A percentile compares a stretch with the other conserved stretches of the same genome.
phyloP scores from a whole-genome alignment of 208 protist species.

The Endotrypanum monterogeii region DNA sequence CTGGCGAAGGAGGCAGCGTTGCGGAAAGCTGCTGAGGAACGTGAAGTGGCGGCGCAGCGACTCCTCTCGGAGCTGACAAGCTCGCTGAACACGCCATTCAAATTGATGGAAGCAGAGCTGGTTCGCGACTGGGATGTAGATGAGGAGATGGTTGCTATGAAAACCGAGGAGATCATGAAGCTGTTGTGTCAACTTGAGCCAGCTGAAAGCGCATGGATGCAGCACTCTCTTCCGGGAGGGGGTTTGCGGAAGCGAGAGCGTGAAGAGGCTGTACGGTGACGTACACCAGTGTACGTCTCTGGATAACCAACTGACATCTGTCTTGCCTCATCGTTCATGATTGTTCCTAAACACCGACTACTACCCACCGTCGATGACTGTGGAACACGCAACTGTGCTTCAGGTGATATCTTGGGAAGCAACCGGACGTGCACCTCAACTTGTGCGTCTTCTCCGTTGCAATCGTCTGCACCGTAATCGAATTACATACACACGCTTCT shows the following conservation, averaged over 20 bases:
- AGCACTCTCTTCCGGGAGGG: not conserved
- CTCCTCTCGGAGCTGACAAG: conserved; percentile 68
- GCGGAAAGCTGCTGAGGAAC: conserved; percentile 35
- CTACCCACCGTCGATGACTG: no score
- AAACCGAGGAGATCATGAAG: conserved; percentile 48
- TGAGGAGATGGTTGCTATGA: conserved; percentile 66
- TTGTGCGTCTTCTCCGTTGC: no score
- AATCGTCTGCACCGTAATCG: no score
- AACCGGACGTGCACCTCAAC: no score
- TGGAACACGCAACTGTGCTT: no score
- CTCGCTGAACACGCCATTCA: conserved; percentile 59
- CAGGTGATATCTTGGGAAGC: no score
- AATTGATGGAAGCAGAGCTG: conserved; percentile 65
- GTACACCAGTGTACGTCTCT: not conserved
- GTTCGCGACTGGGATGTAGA: conserved; percentile 81
- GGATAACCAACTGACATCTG: not conserved
- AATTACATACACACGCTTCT: no score
- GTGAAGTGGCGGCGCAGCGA: conserved; percentile 42
- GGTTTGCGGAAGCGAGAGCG: conserved; percentile 25
- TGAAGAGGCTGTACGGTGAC: conserved; percentile 7
- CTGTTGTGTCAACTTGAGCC: conserved; percentile 48
- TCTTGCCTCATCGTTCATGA: no score
- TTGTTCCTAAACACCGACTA: no score
- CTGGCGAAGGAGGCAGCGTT: conserved; percentile 30
- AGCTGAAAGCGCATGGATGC: not conserved